These are phyloP conservation scores for Aspergillus unguis DNA, from an alignment of 2,329 filamentous ascomycete genomes.

Conservation along the genomic window DNA sequence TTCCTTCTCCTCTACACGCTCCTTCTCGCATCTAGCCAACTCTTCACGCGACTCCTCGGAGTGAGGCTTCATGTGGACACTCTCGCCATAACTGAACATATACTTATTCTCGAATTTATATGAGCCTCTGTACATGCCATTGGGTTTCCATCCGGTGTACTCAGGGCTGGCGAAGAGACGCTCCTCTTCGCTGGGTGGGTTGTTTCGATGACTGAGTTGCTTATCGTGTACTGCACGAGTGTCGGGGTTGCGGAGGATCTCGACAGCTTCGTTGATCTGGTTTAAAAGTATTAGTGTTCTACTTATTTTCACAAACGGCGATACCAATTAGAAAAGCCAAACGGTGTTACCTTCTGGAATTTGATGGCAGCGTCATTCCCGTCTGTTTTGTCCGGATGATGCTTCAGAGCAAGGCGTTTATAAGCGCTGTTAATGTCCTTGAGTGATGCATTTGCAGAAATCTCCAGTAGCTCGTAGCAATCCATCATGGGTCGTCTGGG, in stretches of 20 bases:
- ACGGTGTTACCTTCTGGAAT: constrained; percentile 25
- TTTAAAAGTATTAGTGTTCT: background rate
- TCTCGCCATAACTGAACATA: constrained; percentile 29
- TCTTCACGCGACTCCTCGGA: constrained; percentile 23
- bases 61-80: constrained; percentile 30
- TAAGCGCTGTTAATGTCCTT: constrained; percentile 36
- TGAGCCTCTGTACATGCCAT: background rate
- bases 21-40: constrained; percentile 11
- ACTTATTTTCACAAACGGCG: background rate
- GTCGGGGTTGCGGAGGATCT: constrained; percentile 31
- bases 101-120: constrained; percentile 18
- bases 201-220: constrained; percentile 9
- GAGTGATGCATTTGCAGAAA: constrained; percentile 23
- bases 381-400: constrained; percentile 34
- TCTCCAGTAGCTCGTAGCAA: constrained; percentile 28
- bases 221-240: constrained; percentile 24
- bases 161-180: background rate
- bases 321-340: background rate
- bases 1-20: background rate
- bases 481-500: constrained; percentile 12
- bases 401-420: constrained; percentile 32
- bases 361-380: constrained; percentile 11
- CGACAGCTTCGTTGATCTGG: constrained; percentile 31
- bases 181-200: background rate
- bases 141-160: constrained; percentile 16